Base-by-base conservation (phyloP, 116 monocot species). In the Dioscorea cayenensis region DNA sequence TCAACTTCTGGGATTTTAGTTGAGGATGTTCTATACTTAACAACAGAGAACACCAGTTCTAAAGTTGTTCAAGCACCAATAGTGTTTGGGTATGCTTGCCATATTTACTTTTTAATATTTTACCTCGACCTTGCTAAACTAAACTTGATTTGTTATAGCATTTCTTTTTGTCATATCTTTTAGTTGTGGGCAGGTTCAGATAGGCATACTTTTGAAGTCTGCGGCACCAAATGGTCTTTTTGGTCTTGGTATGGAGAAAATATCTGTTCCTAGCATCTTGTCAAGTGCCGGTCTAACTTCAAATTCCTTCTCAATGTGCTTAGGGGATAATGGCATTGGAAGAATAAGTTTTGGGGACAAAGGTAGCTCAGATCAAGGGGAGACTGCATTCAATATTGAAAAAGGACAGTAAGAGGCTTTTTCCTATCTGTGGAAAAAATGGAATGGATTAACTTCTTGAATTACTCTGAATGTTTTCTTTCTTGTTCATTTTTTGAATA, bases 241-340 rank as follows among this genome's bases (percentile, higher is more conserved):
- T 67, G 97, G 97, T 43, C 90, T 97, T 71, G 93, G 97, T 14
- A 73, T 93, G 80, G 79, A 88, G 37, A 82, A 81, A 23, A 67
- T 86, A 64, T 93, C 97, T 36, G 88, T 97, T 72, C 97, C 97
- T 49, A 97, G 97, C 73, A 79, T 86, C 75, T 80, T 97, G 70
- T 78, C 93, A 52, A 81, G 77, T 20, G 60, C 72, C 59, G 88
- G 90, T 64, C 81, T 90, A 63, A 83, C 73, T 64, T 66, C 97
- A 64, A 74, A 97, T 78, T 97, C 97, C 21, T 97, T 97, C 66
- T 93, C 97, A 27, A 97, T 97, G 97, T 97, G 97, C 78, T 97
- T 97, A 69, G 78, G 88, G 17, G 76, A 10, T 61, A 78, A 93
- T 82, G 86, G 88, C 19, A 7, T 84, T 62, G 97, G 97, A 49